Evolutionary conservation across 768 basidiomycete species (phyloP).

Genomic region (Tephrocybe sp.): DNA sequence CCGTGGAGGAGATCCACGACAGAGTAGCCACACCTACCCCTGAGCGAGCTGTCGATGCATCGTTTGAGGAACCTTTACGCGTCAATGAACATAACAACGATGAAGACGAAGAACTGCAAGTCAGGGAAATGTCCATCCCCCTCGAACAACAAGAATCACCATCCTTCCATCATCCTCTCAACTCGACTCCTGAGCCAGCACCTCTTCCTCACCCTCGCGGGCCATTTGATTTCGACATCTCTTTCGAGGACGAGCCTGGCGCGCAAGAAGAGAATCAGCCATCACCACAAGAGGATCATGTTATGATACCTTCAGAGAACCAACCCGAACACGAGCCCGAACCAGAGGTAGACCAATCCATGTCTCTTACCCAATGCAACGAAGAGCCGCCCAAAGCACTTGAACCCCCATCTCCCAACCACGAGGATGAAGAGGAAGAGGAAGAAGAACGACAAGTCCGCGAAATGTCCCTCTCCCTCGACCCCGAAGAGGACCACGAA

Average conservation of each 20-base stretch:
- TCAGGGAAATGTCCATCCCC: slow-evolving; percentile 23
- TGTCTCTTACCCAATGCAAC: background rate
- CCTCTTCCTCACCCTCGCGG: background rate
- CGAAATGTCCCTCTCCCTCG: slow-evolving; percentile 13
- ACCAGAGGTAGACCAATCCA: slow-evolving; percentile 4
- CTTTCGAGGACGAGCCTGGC: slow-evolving; percentile 8
- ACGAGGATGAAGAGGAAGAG: slow-evolving; percentile 3
- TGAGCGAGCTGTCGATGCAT: background rate
- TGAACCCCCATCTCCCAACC: background rate
- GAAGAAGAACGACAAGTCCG: slow-evolving; percentile 13
- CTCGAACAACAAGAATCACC: slow-evolving; percentile 18
- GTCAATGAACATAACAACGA: slow-evolving; percentile 6
- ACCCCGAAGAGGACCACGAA: background rate
- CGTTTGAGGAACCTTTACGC: background rate
- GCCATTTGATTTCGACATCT: slow-evolving; percentile 15
- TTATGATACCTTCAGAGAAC: too few relatives aligned
- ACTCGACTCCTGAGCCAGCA: slow-evolving; percentile 16
- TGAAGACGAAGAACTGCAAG: slow-evolving; percentile 23
- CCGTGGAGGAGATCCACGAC: slow-evolving; percentile 24
- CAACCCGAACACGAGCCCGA: too few relatives aligned
- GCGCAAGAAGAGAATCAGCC: background rate
- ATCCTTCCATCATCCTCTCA: background rate
- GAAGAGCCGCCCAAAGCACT: background rate
- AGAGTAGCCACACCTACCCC: slow-evolving; percentile 15
- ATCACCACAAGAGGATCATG: background rate